These are phyloP conservation scores for Microsporum audouinii DNA, from an alignment of 2,329 filamentous ascomycete species.

Conservation along the genomic window DNA sequence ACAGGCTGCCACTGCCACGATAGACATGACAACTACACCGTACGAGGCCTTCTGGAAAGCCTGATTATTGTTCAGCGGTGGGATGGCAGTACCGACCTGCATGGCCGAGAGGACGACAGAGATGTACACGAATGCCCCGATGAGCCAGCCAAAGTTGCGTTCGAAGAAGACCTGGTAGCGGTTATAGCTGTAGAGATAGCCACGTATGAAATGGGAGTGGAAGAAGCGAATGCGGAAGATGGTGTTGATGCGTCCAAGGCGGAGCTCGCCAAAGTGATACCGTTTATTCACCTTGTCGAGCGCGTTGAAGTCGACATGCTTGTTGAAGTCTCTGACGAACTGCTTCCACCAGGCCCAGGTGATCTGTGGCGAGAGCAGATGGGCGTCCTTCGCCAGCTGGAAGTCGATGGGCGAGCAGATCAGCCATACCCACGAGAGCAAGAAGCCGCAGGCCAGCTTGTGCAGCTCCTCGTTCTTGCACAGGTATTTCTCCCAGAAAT, in stretches of 20 bases:
- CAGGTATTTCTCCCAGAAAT: constrained; percentile 18
- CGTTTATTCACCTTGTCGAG: constrained; percentile 26
- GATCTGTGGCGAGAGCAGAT: constrained; percentile 25
- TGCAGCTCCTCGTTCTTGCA: constrained; percentile 18
- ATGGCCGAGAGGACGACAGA: constrained; percentile 40
- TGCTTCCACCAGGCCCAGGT: constrained; percentile 32
- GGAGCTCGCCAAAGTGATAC: constrained; percentile 37
- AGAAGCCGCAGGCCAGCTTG: constrained; percentile 26
- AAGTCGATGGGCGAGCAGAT: constrained; percentile 32
- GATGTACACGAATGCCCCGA: constrained; percentile 33
- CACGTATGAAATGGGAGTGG: constrained; percentile 20
- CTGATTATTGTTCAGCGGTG: constrained; percentile 5
- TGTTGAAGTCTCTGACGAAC: constrained; percentile 24
- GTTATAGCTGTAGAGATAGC: constrained; percentile 22
- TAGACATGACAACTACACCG: constrained; percentile 12
- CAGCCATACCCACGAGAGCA: constrained; percentile 34
- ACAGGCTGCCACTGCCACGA: constrained; percentile 10
- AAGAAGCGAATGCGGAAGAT: constrained; percentile 27
- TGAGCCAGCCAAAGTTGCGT: constrained; percentile 35
- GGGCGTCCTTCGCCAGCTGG: constrained; percentile 22
- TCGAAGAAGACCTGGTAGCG: constrained; percentile 35
- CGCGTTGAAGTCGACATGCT: constrained; percentile 21
- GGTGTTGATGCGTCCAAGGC: constrained; percentile 36
- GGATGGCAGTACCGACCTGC: constrained; percentile 30
- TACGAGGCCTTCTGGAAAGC: constrained; percentile 10